A percentile compares a stretch with the other conserved stretches of the same genome.
phyloP scores from a whole-genome alignment of 768 basidiomycete species.

The Kwoniella bestiolae region DNA sequence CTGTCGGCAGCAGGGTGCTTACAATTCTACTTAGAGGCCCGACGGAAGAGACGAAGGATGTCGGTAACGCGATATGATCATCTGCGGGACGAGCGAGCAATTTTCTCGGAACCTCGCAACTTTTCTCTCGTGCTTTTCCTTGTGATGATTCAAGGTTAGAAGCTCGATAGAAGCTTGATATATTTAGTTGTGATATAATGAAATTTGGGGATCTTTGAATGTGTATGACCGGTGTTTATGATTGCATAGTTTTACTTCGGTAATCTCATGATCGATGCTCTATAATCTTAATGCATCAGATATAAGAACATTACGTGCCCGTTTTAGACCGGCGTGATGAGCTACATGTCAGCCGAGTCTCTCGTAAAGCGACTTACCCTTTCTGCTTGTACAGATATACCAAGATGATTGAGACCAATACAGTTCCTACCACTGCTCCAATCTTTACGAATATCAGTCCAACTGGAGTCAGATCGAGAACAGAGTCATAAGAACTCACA shows the following conservation, averaged over 20 bases:
- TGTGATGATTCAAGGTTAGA: not conserved
- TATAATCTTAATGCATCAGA: conserved; percentile 1
- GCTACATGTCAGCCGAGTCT: not conserved
- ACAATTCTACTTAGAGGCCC: no score
- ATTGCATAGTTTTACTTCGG: not conserved
- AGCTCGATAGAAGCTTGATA: not conserved
- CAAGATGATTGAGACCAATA: not conserved
- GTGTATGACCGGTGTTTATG: not conserved
- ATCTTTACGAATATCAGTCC: not conserved
- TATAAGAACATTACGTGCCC: not conserved
- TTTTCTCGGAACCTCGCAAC: not conserved
- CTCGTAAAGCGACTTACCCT: not conserved
- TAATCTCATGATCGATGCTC: not conserved
- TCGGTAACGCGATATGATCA: conserved; percentile 15
- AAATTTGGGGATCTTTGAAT: not conserved
- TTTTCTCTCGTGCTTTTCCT: no score
- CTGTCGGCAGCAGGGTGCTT: no score
- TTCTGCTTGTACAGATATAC: conserved; percentile 1
- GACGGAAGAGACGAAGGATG: conserved; percentile 12
- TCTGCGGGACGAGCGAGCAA: not conserved
- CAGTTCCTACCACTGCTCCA: not conserved
- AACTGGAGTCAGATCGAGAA: no score
- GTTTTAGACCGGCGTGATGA: not conserved
- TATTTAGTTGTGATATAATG: conserved; percentile 6
- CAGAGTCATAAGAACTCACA: no score